Evolutionary conservation across 176 grass and related monocot species (phyloP).

Genomic region (Avena insularis): DNA sequence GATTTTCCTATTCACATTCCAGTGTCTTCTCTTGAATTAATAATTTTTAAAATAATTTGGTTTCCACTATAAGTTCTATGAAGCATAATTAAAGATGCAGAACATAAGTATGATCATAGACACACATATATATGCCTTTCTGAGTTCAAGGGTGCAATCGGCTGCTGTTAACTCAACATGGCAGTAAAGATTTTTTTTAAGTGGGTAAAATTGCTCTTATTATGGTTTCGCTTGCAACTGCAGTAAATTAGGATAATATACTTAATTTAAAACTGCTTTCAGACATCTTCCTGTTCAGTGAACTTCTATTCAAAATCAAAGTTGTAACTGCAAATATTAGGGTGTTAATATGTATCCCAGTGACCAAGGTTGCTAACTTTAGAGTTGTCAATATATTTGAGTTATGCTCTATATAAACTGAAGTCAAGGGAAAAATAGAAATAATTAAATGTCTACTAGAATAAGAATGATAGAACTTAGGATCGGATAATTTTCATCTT

Average conservation of each 20-base stretch:
- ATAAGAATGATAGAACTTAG: neutral
- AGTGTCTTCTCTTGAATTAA: neutral
- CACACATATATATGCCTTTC: neutral
- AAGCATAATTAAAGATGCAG: neutral
- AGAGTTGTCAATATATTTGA: neutral
- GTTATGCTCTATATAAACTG: neutral
- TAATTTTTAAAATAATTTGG: neutral
- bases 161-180: neutral
- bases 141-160: neutral
- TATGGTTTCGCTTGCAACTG: neutral
- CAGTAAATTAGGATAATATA: neutral
- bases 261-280: neutral
- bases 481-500: neutral
- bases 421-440: neutral
- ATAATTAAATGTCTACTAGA: neutral
- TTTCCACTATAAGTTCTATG: neutral
- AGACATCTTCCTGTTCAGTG: neutral
- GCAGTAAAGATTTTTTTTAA: neutral
- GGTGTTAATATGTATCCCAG: neutral
- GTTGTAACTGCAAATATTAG: neutral
- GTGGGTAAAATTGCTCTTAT: neutral
- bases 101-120: neutral
- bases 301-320: neutral
- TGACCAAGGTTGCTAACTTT: neutral
- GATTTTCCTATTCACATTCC: neutral